phyloP scores from a whole-genome alignment of 345 rosid species.

The Turritis glabra region DNA sequence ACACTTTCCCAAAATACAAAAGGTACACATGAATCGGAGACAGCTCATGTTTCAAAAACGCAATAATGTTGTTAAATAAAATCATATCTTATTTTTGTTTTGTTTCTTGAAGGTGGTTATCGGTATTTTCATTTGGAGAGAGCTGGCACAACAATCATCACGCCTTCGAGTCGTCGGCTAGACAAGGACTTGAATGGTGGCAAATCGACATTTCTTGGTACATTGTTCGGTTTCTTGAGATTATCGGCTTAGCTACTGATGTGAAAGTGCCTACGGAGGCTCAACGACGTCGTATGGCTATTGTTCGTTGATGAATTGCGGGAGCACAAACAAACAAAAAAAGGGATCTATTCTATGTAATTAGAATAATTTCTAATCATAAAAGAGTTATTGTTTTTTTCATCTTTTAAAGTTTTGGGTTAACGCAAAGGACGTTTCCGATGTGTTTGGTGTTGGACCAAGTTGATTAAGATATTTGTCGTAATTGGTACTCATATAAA shows the following conservation, averaged over 20 bases:
- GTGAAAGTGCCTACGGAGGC: conserved; percentile 64
- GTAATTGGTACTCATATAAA: conserved; percentile 16
- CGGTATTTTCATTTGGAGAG: conserved; percentile 82
- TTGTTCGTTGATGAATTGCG: conserved; percentile 31
- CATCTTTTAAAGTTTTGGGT: conserved; percentile 29
- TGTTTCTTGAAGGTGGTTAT: conserved; percentile 63
- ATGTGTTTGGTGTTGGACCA: conserved; percentile 31
- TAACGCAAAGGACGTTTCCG: conserved; percentile 16
- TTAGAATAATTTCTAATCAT: conserved; percentile 24
- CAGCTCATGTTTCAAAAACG: conserved; percentile 3
- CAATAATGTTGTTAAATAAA: too few relatives aligned
- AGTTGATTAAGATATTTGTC: conserved; percentile 31
- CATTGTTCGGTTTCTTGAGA: conserved; percentile 58
- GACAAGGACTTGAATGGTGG: conserved; percentile 95
- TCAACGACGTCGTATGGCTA: conserved; percentile 62
- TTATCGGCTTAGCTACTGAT: conserved; percentile 67
- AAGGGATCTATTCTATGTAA: conserved; percentile 18
- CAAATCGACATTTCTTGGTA: conserved; percentile 88
- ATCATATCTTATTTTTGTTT: not conserved
- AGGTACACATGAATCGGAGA: not conserved
- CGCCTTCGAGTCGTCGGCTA: conserved; percentile 78
- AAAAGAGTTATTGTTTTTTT: conserved; percentile 6
- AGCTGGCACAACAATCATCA: conserved; percentile 98
- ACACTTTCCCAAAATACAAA: not conserved
- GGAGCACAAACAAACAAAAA: not conserved